A percentile compares a stretch with the other conserved stretches of the same genome.
These are phyloP conservation scores for Xylariaceae sp. DNA, from an alignment of 2,329 filamentous ascomycete genomes.

Conservation along the genomic window DNA sequence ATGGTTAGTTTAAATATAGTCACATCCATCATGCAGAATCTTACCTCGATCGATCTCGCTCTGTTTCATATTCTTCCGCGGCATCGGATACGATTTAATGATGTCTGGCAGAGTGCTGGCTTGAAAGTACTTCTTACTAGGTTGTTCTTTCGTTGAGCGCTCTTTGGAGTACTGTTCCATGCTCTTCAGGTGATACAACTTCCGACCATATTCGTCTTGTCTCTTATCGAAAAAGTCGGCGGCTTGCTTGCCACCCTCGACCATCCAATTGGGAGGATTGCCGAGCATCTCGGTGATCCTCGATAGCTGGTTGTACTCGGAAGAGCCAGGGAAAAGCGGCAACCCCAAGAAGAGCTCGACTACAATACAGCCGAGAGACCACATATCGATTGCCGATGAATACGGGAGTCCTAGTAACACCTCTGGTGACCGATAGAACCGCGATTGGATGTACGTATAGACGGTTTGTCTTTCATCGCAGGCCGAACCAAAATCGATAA, in stretches of 20 bases:
- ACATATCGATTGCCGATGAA: conserved; percentile 99
- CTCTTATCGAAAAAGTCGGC: conserved; percentile 95
- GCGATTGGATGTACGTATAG: conserved; percentile 97
- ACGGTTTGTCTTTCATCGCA: conserved; percentile 98
- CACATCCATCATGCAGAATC: conserved; percentile 11
- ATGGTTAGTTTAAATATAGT: conserved; percentile 9
- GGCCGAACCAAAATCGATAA: conserved; percentile 98
- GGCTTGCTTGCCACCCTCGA: conserved; percentile 97
- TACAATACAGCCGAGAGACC: conserved; percentile 97
- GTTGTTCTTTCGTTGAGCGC: conserved; percentile 94
- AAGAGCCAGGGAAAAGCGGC: conserved; percentile 92
- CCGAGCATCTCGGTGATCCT: conserved; percentile 98
- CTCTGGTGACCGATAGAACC: conserved; percentile 96
- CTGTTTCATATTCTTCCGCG: conserved; percentile 98
- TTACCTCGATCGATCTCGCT: conserved; percentile 91
- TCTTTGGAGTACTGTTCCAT: conserved; percentile 98
- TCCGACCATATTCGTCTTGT: conserved; percentile 85
- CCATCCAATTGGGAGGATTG: conserved; percentile 96
- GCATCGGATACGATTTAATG: conserved; percentile 97
- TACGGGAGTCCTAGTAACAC: conserved; percentile 94
- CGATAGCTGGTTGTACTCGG: conserved; percentile 97
- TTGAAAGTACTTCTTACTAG: conserved; percentile 99
- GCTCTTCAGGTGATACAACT: conserved; percentile 87
- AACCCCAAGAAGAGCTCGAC: conserved; percentile 95
- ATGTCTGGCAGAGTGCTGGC: conserved; percentile 93